Conservation (phyloP, 768 basidiomycete species). For the Dictyophora rubrovolvata region DNA sequence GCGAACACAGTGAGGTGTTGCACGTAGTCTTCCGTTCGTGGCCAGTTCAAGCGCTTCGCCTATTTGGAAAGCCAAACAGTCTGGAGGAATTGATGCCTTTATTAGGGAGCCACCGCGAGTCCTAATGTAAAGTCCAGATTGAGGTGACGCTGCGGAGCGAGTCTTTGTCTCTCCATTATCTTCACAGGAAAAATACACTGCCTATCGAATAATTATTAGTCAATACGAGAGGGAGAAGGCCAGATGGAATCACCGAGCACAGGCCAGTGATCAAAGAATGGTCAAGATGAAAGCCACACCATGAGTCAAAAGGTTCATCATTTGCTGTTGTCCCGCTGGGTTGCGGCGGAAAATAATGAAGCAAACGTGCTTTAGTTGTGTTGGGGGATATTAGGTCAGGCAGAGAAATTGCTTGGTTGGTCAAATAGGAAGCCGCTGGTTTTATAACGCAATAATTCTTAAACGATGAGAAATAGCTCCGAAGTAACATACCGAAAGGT, state of each 20-base stretch:
- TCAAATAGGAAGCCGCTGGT: slow-evolving; percentile 54
- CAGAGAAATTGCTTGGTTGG: slow-evolving; percentile 59
- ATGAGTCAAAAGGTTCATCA: slow-evolving; percentile 69
- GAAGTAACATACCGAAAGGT: slow-evolving; percentile 56
- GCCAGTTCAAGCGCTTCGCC: slow-evolving; percentile 92
- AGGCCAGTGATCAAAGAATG: slow-evolving; percentile 87
- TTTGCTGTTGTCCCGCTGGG: slow-evolving; percentile 30
- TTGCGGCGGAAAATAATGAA: slow-evolving; percentile 89
- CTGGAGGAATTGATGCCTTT: slow-evolving; percentile 77
- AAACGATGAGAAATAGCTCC: not conserved
- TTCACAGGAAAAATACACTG: slow-evolving; percentile 66
- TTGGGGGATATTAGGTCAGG: slow-evolving; percentile 68
- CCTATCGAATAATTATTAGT: slow-evolving; percentile 34
- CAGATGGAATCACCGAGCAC: slow-evolving; percentile 54
- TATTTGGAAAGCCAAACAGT: slow-evolving; percentile 91
- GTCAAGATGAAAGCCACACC: slow-evolving; percentile 95
- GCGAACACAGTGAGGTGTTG: slow-evolving; percentile 92
- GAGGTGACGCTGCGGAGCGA: slow-evolving; percentile 58
- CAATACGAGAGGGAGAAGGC: slow-evolving; percentile 1
- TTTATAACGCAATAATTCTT: not conserved
- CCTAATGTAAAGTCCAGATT: slow-evolving; percentile 85
- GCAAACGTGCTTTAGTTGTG: slow-evolving; percentile 81
- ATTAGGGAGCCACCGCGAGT: slow-evolving; percentile 69
- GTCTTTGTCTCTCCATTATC: slow-evolving; percentile 29
- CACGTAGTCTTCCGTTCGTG: slow-evolving; percentile 68